These are phyloP conservation scores for Kodamaea hsintzibuensis DNA, from an alignment of 805 yeast genomes.

Conservation along the genomic window DNA sequence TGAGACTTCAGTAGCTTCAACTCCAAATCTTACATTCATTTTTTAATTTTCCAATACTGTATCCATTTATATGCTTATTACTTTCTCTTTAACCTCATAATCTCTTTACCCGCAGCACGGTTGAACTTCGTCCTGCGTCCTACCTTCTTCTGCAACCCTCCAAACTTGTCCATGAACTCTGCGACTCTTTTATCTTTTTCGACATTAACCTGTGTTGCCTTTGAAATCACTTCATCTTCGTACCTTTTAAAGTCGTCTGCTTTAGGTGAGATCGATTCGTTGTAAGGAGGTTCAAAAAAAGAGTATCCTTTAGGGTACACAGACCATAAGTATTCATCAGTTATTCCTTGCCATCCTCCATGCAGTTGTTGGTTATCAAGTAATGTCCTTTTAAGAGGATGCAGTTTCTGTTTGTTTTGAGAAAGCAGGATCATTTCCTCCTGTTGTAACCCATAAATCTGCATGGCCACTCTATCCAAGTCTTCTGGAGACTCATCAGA, in stretches of 20 bases:
- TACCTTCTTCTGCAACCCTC: constrained; percentile 19
- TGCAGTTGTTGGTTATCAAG: constrained; percentile 42
- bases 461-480: constrained; percentile 5
- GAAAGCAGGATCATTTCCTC: constrained; percentile 6
- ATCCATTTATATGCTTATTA: background rate
- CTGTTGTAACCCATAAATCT: constrained; percentile 9
- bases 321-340: constrained; percentile 43
- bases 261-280: constrained; percentile 16
- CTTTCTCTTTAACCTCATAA: constrained; percentile 26
- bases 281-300: constrained; percentile 39
- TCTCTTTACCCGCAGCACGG: constrained; percentile 34
- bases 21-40: too few relatives aligned
- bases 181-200: constrained; percentile 22
- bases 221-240: constrained; percentile 30
- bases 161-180: constrained; percentile 18
- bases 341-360: constrained; percentile 34
- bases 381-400: constrained; percentile 38
- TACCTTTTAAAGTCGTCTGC: constrained; percentile 34
- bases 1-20: too few relatives aligned
- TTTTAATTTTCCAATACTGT: background rate
- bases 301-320: constrained; percentile 34
- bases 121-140: constrained; percentile 37
- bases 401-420: constrained; percentile 14
- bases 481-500: constrained; percentile 2
- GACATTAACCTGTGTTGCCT: constrained; percentile 19